These are phyloP conservation scores for Oxytropis ochrocephala DNA, from an alignment of 306 rosid genomes.

Conservation along the genomic window DNA sequence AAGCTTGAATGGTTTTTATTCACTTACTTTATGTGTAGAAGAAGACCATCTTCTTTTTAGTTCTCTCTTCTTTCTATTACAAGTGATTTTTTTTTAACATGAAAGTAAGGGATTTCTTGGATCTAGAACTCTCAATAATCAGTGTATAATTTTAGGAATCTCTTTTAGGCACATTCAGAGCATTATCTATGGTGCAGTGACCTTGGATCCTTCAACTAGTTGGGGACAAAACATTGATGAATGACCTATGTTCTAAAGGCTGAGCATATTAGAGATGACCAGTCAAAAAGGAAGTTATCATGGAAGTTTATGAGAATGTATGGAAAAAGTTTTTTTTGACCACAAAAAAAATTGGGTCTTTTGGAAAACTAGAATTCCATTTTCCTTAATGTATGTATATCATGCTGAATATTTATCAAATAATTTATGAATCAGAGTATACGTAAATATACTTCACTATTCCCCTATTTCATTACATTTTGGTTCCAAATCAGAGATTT, in stretches of 20 bases:
- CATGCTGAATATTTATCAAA: no score
- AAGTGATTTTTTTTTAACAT: constrained; percentile 49
- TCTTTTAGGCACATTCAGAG: constrained; percentile 18
- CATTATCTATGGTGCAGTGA: constrained; percentile 21
- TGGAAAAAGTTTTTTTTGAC: constrained; percentile 8
- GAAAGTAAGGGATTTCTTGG: constrained; percentile 89
- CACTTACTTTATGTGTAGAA: constrained; percentile 32
- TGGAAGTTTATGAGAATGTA: constrained; percentile 44
- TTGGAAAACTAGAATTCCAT: no score
- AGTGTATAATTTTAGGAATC: constrained; percentile 48
- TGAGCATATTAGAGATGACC: constrained; percentile 36
- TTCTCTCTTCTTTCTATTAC: constrained; percentile 29
- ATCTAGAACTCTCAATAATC: constrained; percentile 68
- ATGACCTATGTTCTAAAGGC: constrained; percentile 20
- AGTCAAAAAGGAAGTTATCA: constrained; percentile 61
- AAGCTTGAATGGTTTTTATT: constrained; percentile 27
- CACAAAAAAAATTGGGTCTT: no score
- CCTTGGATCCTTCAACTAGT: constrained; percentile 46
- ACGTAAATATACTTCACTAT: no score
- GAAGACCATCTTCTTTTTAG: constrained; percentile 37
- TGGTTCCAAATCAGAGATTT: no score
- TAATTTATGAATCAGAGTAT: no score
- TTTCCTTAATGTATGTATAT: no score
- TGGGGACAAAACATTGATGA: constrained; percentile 25
- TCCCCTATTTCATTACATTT: no score